phyloP scores from a whole-genome alignment of 202 grass and related monocot species.

The Setaria viridis region DNA sequence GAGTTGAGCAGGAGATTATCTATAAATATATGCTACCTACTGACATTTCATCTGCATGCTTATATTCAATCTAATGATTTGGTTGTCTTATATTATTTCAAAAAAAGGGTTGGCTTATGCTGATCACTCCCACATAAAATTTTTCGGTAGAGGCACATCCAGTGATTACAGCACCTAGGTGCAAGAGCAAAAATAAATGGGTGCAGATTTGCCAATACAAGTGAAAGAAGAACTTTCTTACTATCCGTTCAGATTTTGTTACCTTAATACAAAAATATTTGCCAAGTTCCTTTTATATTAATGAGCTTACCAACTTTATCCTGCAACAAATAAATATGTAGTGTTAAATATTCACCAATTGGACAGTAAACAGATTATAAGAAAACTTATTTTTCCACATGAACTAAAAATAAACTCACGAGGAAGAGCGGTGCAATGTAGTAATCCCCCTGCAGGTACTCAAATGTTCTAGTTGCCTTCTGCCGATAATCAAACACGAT shows the following conservation, averaged over 20 bases:
- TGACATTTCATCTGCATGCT: not conserved
- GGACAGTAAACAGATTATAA: not conserved
- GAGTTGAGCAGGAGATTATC: not conserved
- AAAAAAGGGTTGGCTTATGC: not conserved
- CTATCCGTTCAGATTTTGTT: slow-evolving; percentile 3
- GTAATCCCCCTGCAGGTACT: slow-evolving; percentile 90
- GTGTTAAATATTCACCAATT: slow-evolving; percentile 47
- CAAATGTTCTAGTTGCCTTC: slow-evolving; percentile 87
- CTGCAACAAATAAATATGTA: slow-evolving; percentile 57
- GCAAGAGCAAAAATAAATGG: slow-evolving; percentile 18
- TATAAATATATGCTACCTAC: not conserved
- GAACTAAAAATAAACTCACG: slow-evolving; percentile 54
- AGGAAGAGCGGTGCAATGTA: slow-evolving; percentile 91
- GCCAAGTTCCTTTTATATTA: slow-evolving; percentile 29
- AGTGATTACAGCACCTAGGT: not conserved
- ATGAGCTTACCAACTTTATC: slow-evolving; percentile 96
- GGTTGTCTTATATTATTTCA: slow-evolving; percentile 3
- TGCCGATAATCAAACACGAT: slow-evolving; percentile 96
- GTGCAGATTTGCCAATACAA: not conserved
- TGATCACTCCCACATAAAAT: slow-evolving; percentile 7
- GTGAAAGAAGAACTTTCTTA: not conserved
- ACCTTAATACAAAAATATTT: slow-evolving; percentile 51
- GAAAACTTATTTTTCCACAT: not conserved
- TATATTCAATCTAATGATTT: not conserved
- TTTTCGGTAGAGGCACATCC: not conserved